Conservation (phyloP, 306 rosid genomes). For the Pyrus bretschneideri region DNA sequence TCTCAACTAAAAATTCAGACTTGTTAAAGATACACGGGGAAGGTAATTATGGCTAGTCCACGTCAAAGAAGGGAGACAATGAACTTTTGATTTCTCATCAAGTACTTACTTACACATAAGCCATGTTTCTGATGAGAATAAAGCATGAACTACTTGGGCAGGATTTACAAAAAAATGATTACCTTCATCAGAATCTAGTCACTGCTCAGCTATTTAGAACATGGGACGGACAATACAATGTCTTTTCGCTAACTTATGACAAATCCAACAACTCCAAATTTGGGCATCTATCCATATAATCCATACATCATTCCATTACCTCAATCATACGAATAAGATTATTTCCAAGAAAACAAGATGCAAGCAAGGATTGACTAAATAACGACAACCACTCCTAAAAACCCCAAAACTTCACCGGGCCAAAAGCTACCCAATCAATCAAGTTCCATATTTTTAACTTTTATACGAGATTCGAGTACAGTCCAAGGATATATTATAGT, state of each 20-base stretch:
- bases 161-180: background rate
- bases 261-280: background rate
- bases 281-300: background rate
- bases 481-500: too few species aligned
- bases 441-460: background rate
- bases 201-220: background rate
- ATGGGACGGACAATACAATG: background rate
- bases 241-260: background rate
- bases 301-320: background rate
- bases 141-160: background rate
- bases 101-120: background rate
- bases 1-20: background rate
- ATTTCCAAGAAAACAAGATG: background rate
- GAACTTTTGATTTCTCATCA: background rate
- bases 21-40: background rate
- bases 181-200: background rate
- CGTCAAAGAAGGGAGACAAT: background rate
- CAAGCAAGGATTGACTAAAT: background rate
- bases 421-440: background rate
- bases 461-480: background rate
- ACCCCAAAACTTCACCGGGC: background rate
- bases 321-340: background rate
- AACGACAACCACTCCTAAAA: background rate
- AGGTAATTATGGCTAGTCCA: background rate
- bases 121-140: background rate